Base-by-base conservation (phyloP, 192 early-diverging fungal species). In the Backusella parvicylindrica region DNA sequence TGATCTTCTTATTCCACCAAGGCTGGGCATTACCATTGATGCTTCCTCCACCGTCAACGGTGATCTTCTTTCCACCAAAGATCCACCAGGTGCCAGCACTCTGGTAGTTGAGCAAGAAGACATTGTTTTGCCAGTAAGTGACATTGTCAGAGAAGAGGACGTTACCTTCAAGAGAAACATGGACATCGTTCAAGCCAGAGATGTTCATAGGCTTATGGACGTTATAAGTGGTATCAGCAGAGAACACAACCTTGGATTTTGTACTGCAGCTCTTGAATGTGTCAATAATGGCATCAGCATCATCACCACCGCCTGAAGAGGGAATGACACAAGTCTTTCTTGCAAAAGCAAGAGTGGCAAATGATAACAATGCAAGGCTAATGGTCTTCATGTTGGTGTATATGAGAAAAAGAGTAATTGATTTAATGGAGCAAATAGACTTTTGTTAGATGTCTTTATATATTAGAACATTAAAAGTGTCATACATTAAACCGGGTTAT, bases 11-110 rank as follows among this genome's bases (percentile, higher is more conserved):
- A 64, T 76, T 68, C 23, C 66, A 76, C 67, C 67, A 76, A 8
- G 68, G 26, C 40, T 76, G 75, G 12, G 68, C 75, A 35, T 76
- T 70, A 26, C 75, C 75, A 12, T 69, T 49, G 16, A 76, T 63
- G 21, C 31, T 63, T 38, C 75, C 75, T 11, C 75, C 75, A 3
- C 75, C 75, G 63, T 76, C 37, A 8, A 76, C n/a, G 21, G 37
- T 76, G 5, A 70, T 43, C n/a, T 63, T 60, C 2, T 70, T 32
- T 23, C 75, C 75, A 12, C 75, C 75, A 70, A 76, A 70, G 26
- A 76, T 32, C 75, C 75, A 76, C 49, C 53, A 76, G 28, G 68
- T 76, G 35, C 64, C 41, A 15, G 67, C 68, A 70, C 66, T 76
- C 26, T 76, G 75, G 26, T 70, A 76, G 26, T 65, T 63, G 33